Percentiles rank a stretch among this genome's conserved stretches.
Conservation (phyloP, 2,329 filamentous ascomycete species). For the Rhinocladiella mackenziei region DNA sequence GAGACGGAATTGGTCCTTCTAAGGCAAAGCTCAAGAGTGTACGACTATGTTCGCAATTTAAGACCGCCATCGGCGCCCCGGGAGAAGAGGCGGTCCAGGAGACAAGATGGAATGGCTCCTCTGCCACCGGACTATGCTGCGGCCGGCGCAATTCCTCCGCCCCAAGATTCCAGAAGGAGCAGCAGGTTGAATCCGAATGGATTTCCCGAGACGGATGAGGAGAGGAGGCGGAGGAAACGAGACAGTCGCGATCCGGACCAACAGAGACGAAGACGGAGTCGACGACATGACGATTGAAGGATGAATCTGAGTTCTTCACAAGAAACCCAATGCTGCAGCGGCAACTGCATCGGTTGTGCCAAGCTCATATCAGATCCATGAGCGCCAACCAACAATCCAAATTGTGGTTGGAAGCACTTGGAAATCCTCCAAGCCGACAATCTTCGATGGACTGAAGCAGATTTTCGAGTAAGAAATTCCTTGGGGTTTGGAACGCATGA, state of each 20-base stretch:
- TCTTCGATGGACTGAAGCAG: too few relatives aligned
- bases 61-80: conserved; percentile 9
- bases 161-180: background rate
- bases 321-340: too few relatives aligned
- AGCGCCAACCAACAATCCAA: too few relatives aligned
- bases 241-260: conserved; percentile 17
- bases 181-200: conserved; percentile 6
- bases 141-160: conserved; percentile 2
- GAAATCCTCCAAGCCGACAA: too few relatives aligned
- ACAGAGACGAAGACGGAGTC: conserved; percentile 16
- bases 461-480: too few relatives aligned
- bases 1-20: conserved; percentile 29
- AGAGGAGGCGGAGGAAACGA: conserved; percentile 3
- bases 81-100: conserved; percentile 21
- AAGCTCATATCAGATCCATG: too few relatives aligned
- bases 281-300: conserved; percentile 15
- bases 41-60: conserved; percentile 24
- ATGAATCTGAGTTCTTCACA: too few relatives aligned
- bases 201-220: conserved; percentile 7
- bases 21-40: conserved; percentile 20
- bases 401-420: too few relatives aligned
- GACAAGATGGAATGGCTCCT: conserved; percentile 7
- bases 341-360: too few relatives aligned
- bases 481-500: too few relatives aligned
- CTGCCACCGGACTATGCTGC: conserved; percentile 7